Percentiles rank a stretch among this genome's conserved stretches.
phyloP scores from a whole-genome alignment of 352 stramenopile genomes.

The Albugo laibachii region DNA sequence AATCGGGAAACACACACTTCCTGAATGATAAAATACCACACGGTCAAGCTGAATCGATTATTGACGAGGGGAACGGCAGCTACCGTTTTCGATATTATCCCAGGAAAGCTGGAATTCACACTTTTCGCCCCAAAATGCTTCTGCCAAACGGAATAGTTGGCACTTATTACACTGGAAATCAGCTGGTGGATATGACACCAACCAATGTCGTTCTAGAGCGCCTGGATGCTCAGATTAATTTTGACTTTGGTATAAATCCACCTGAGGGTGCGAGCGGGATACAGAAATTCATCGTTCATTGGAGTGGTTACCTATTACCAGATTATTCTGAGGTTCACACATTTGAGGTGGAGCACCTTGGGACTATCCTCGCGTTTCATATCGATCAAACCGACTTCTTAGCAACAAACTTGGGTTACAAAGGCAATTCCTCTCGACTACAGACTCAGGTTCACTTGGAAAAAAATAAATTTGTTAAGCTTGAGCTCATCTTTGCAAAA shows the following conservation, averaged over 20 bases:
- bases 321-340: constrained; percentile 33
- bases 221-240: constrained; percentile 17
- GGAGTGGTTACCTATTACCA: constrained; percentile 27
- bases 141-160: constrained; percentile 32
- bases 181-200: constrained; percentile 10
- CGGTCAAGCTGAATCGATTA: constrained; percentile 12
- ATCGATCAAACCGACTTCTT: constrained; percentile 8
- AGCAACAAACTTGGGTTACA: constrained; percentile 1
- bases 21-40: constrained; percentile 9
- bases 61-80: constrained; percentile 16
- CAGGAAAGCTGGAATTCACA: constrained; percentile 7
- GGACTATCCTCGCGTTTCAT: constrained; percentile 11
- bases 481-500: constrained; percentile 39
- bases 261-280: constrained; percentile 16
- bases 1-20: constrained; percentile 28
- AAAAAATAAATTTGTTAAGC: constrained; percentile 16
- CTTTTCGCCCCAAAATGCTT: constrained; percentile 26
- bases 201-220: constrained; percentile 12
- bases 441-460: constrained; percentile 7
- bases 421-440: constrained; percentile 2
- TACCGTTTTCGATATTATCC: constrained; percentile 20
- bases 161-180: constrained; percentile 14
- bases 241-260: constrained; percentile 22
- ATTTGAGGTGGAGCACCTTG: constrained; percentile 19
- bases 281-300: constrained; percentile 32